Percentiles rank a stretch among this genome's conserved stretches.
Conservation (phyloP, 1,139 yeast species). For the Blastobotrys elegans region DNA sequence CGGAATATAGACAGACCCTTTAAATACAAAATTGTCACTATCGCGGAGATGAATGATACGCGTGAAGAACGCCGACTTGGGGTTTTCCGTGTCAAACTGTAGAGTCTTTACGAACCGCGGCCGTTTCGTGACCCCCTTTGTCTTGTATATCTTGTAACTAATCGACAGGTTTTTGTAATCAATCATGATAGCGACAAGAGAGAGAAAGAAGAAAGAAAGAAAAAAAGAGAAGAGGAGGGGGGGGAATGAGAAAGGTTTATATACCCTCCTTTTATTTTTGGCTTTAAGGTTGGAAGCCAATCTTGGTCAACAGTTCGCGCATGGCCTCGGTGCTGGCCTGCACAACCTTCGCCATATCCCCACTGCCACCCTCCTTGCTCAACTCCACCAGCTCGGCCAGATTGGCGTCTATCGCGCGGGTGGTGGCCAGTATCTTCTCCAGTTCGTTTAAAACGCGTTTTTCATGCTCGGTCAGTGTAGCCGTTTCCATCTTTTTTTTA, state of each 20-base stretch:
- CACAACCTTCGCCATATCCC: not conserved
- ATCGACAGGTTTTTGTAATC: not conserved
- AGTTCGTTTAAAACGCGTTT: conserved; percentile 21
- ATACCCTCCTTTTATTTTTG: too few species aligned
- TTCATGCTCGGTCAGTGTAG: conserved; percentile 16
- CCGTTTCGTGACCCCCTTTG: not conserved
- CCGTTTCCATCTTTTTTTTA: not conserved
- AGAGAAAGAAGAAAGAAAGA: not conserved
- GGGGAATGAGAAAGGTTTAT: too few species aligned
- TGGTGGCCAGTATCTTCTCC: conserved; percentile 21
- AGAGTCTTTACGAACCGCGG: not conserved
- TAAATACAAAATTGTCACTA: not conserved
- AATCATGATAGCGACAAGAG: not conserved
- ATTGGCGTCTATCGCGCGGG: conserved; percentile 17
- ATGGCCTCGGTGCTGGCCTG: not conserved
- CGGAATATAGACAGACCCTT: not conserved
- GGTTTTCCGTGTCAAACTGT: not conserved
- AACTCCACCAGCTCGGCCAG: not conserved
- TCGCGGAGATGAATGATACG: not conserved
- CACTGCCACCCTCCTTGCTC: not conserved
- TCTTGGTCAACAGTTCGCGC: not conserved
- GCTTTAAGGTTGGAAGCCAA: not conserved
- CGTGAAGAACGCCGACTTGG: not conserved
- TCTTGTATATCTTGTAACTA: not conserved
- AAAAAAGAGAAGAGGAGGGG: too few species aligned